A percentile compares a stretch with the other conserved stretches of the same genome.
phyloP scores from a whole-genome alignment of 345 rosid genomes.

The Ailanthus altissimus region DNA sequence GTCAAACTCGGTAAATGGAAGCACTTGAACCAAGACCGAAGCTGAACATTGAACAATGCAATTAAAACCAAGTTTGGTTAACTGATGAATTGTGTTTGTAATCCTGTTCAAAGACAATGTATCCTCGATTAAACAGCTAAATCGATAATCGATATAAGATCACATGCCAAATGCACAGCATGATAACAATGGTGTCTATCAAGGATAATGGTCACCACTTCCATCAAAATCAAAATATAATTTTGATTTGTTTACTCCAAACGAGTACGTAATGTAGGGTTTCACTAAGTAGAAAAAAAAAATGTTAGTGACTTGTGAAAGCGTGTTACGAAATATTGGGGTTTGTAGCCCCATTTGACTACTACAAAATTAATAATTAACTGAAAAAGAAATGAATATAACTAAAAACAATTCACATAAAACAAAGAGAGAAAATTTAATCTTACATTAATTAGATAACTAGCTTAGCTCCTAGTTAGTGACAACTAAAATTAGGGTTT shows the following conservation, averaged over 20 bases:
- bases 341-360: slow-evolving; percentile 12
- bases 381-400: neutral
- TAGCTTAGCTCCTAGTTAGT: neutral
- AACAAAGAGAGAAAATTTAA: neutral
- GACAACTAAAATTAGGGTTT: slow-evolving; percentile 31
- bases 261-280: neutral
- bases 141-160: neutral
- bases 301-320: neutral
- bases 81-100: too few species aligned
- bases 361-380: neutral
- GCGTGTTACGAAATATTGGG: slow-evolving; percentile 19
- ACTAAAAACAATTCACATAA: neutral
- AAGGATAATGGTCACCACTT: neutral
- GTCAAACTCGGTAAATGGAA: too few species aligned
- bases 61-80: too few species aligned
- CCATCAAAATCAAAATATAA: neutral
- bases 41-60: too few species aligned
- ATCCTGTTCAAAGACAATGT: neutral
- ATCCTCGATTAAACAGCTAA: neutral
- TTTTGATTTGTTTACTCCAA: neutral
- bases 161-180: neutral
- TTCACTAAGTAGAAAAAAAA: neutral
- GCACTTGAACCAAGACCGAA: too few species aligned
- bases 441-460: neutral
- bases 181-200: neutral